A percentile compares a stretch with the other conserved stretches of the same genome.
These are phyloP conservation scores for Neurospora terricola DNA, from an alignment of 495 filamentous ascomycete genomes.

Conservation along the genomic window DNA sequence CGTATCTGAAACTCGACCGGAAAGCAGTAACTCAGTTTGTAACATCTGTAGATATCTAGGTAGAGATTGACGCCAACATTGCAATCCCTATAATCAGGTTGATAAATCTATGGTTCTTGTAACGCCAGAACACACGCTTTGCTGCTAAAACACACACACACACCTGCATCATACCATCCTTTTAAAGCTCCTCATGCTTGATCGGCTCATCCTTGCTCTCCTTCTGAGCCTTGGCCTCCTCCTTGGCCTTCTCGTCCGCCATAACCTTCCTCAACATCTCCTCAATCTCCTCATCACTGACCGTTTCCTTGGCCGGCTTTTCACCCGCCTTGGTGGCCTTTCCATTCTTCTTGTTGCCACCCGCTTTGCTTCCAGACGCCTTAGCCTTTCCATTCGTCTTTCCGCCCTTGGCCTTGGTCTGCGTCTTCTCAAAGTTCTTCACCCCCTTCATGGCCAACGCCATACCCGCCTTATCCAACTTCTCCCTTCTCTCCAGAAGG, in stretches of 20 bases:
- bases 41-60: background rate
- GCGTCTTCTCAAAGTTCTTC: slow-evolving; percentile 40
- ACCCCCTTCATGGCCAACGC: slow-evolving; percentile 66
- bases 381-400: slow-evolving; percentile 34
- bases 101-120: background rate
- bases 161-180: background rate
- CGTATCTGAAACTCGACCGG: background rate
- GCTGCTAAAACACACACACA: background rate
- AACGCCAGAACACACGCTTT: background rate
- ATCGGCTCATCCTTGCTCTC: slow-evolving; percentile 16
- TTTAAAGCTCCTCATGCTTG: slow-evolving; percentile 43
- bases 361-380: slow-evolving; percentile 26
- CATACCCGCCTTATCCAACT: slow-evolving; percentile 55
- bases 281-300: slow-evolving; percentile 35
- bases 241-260: slow-evolving; percentile 13
- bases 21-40: background rate
- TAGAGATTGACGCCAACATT: background rate
- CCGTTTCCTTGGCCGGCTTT: slow-evolving; percentile 29
- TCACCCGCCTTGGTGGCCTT: slow-evolving; percentile 22
- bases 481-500: slow-evolving; percentile 46
- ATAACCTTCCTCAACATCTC: slow-evolving; percentile 38
- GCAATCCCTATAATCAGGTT: background rate
- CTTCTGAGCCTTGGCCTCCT: slow-evolving; percentile 21
- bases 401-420: slow-evolving; percentile 29
- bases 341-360: slow-evolving; percentile 23